Percentiles rank a stretch among this genome's conserved stretches.
These are phyloP conservation scores for Xylariaceae sp. DNA, from an alignment of 2,329 filamentous ascomycete species.

Conservation along the genomic window DNA sequence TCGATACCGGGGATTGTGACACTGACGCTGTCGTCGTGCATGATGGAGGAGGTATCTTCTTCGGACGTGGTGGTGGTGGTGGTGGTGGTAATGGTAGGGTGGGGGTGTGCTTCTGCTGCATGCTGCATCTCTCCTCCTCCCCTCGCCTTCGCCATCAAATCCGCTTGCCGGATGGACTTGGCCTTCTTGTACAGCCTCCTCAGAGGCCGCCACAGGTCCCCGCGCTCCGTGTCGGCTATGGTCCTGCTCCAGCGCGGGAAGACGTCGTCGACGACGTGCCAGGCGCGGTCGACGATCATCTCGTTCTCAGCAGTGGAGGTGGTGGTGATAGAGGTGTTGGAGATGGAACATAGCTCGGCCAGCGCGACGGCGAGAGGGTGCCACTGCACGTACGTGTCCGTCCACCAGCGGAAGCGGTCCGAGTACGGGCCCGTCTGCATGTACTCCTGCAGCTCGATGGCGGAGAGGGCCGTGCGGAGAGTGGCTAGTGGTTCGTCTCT, in stretches of 20 bases:
- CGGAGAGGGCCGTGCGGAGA: constrained; percentile 42
- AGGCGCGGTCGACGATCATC: constrained; percentile 44
- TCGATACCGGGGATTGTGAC: no score
- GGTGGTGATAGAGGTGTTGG: no score
- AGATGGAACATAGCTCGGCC: constrained; percentile 47
- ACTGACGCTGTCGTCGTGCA: no score
- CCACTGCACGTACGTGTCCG: constrained; percentile 49
- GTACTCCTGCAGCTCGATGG: constrained; percentile 36
- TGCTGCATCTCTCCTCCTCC: background rate
- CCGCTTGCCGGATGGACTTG: constrained; percentile 33
- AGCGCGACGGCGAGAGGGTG: constrained; percentile 48
- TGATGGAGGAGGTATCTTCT: no score
- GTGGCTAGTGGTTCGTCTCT: constrained; percentile 35
- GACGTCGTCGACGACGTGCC: constrained; percentile 42
- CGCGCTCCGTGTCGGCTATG: constrained; percentile 45
- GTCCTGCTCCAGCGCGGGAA: constrained; percentile 38
- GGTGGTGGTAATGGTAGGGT: background rate
- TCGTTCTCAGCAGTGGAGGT: no score
- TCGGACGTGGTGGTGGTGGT: no score
- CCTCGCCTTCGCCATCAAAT: constrained; percentile 15
- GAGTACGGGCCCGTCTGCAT: constrained; percentile 31
- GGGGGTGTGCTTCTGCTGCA: no score
- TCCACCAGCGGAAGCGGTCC: constrained; percentile 43
- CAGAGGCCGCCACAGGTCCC: constrained; percentile 49
- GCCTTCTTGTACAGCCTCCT: constrained; percentile 49